These are phyloP conservation scores for Saccharum officinarum DNA, from an alignment of 176 grass and related monocot genomes.

Conservation along the genomic window DNA sequence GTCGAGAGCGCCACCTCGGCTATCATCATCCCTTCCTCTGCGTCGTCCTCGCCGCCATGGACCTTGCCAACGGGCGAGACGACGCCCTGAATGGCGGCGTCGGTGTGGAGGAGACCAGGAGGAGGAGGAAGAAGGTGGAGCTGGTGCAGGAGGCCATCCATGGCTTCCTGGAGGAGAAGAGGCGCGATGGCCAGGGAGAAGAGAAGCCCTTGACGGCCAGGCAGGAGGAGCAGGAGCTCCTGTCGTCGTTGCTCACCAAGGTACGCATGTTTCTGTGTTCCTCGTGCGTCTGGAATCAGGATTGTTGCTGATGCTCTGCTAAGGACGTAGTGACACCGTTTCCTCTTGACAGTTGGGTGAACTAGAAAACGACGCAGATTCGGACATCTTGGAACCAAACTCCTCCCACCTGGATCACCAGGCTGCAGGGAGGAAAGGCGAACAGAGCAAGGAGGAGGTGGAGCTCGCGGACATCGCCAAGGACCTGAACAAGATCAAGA, in stretches of 20 bases:
- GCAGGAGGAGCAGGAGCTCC: neutral
- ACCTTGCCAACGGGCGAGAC: constrained; percentile 5
- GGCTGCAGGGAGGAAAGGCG: neutral
- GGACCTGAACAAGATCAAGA: constrained; percentile 50
- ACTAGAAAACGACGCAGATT: neutral
- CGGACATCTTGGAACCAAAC: neutral
- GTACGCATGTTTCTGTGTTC: neutral
- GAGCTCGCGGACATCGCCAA: constrained; percentile 16
- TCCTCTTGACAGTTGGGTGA: constrained; percentile 7
- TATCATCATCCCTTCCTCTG: neutral
- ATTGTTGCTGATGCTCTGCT: neutral
- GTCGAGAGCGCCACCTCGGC: neutral
- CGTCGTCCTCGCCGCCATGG: neutral
- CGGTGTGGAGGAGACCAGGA: neutral
- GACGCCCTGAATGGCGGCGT: neutral
- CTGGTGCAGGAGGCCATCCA: constrained; percentile 33
- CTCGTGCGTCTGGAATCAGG: neutral
- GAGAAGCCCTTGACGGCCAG: neutral
- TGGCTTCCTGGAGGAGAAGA: constrained; percentile 33
- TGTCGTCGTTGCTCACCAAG: constrained; percentile 50
- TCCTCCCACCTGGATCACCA: neutral
- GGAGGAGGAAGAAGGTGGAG: constrained; percentile 16
- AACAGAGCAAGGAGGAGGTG: neutral
- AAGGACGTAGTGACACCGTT: neutral
- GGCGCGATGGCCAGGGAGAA: neutral